Percentiles rank a stretch among this genome's conserved stretches.
Evolutionary conservation across 2,329 filamentous ascomycete species (phyloP).

Genomic region (Parafenestella ontariensis): DNA sequence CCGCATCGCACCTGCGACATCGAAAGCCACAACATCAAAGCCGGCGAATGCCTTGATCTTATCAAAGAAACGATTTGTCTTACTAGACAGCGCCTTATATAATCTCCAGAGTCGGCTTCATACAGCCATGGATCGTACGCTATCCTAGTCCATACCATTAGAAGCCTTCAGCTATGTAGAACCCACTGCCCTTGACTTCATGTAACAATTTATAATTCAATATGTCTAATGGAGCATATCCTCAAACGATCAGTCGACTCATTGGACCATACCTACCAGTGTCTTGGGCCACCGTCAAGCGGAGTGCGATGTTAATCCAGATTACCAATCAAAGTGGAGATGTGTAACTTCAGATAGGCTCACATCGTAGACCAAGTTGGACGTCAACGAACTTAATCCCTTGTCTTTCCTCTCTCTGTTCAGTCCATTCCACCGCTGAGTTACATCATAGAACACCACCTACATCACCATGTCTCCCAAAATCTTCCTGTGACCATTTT

Average conservation of each 20-base stretch:
- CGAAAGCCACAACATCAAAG: too few species aligned
- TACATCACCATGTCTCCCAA: slow-evolving; percentile 36
- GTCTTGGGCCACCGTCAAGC: background rate
- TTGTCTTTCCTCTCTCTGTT: background rate
- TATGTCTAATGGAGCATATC: background rate
- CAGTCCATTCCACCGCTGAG: background rate
- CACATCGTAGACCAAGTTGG: background rate
- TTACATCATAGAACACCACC: background rate
- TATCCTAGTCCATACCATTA: background rate
- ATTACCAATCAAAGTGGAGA: slow-evolving; percentile 2
- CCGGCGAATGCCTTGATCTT: too few species aligned
- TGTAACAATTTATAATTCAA: background rate
- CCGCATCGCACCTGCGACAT: background rate
- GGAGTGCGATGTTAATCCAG: background rate
- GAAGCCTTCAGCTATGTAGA: too few species aligned
- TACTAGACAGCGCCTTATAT: too few species aligned
- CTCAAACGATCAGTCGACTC: background rate
- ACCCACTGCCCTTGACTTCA: too few species aligned
- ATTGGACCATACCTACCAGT: background rate
- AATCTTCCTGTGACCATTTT: slow-evolving; percentile 36
- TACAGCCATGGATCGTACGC: too few species aligned
- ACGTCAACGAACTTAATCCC: background rate
- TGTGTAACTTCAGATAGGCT: background rate
- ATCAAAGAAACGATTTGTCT: too few species aligned
- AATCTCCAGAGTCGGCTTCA: too few species aligned